A percentile compares a stretch with the other conserved stretches of the same genome.
These are phyloP conservation scores for Penicillium riverlandense DNA, from an alignment of 495 filamentous ascomycete species.

Conservation along the genomic window DNA sequence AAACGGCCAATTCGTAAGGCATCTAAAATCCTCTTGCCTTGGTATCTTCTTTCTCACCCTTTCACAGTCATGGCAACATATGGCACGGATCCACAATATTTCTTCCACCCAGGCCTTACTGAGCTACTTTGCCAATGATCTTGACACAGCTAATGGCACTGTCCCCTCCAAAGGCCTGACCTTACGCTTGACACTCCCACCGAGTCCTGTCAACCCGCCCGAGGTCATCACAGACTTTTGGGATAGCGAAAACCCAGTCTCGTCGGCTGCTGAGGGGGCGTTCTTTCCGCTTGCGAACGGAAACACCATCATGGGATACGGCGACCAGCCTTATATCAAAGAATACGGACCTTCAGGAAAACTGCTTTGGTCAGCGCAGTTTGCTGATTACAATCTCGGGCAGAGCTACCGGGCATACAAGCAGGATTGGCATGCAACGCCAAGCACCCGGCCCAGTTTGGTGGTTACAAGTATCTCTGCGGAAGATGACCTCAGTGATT, in stretches of 20 bases:
- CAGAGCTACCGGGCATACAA: slow-evolving; percentile 16
- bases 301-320: slow-evolving; percentile 32
- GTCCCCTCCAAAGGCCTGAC: slow-evolving; percentile 7
- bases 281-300: slow-evolving; percentile 23
- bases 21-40: too few species aligned
- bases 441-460: slow-evolving; percentile 1
- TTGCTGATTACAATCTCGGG: slow-evolving; percentile 5
- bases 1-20: neutral
- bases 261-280: slow-evolving; percentile 24
- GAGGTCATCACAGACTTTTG: slow-evolving; percentile 6
- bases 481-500: neutral
- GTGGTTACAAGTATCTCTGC: neutral
- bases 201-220: slow-evolving; percentile 4
- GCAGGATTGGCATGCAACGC: slow-evolving; percentile 11
- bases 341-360: slow-evolving; percentile 19
- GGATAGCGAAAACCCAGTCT: slow-evolving; percentile 13
- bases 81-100: slow-evolving; percentile 7
- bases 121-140: slow-evolving; percentile 14
- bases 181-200: slow-evolving; percentile 10
- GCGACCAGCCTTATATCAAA: slow-evolving; percentile 25
- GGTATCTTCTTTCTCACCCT: too few species aligned
- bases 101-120: slow-evolving; percentile 4
- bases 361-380: slow-evolving; percentile 13
- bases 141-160: neutral
- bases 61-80: slow-evolving; percentile 6